Conservation (phyloP, 2,329 filamentous ascomycete species). For the Fusarium sororula region DNA sequence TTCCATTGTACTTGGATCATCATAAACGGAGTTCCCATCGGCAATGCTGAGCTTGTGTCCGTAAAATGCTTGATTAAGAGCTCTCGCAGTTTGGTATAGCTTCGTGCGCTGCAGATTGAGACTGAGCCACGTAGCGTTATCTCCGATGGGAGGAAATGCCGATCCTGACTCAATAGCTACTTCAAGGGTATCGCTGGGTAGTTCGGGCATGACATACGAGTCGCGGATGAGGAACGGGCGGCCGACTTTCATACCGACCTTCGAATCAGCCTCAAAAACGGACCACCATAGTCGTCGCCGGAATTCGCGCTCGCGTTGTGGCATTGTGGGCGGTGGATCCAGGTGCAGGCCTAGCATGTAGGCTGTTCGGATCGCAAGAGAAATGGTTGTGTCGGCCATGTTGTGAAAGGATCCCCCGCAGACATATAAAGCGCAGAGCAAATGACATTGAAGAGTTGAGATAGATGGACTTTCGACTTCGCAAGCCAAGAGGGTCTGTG, state of each 20-base stretch:
- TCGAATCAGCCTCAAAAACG: slow-evolving; percentile 1
- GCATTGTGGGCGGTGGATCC: background rate
- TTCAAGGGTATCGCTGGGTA: background rate
- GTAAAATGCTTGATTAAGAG: background rate
- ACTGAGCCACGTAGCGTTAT: slow-evolving; percentile 1
- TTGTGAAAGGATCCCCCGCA: slow-evolving; percentile 13
- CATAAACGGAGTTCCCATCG: background rate
- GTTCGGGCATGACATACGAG: background rate
- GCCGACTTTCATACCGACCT: slow-evolving; percentile 10
- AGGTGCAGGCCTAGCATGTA: slow-evolving; percentile 11
- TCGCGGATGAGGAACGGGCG: slow-evolving; percentile 4
- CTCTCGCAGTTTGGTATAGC: background rate
- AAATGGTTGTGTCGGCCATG: slow-evolving; percentile 4
- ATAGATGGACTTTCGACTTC: slow-evolving; percentile 11
- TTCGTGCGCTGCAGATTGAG: slow-evolving; percentile 2
- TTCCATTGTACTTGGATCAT: background rate
- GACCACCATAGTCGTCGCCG: slow-evolving; percentile 12
- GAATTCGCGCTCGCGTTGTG: background rate
- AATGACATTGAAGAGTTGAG: slow-evolving; percentile 2
- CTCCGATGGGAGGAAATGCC: slow-evolving; percentile 5
- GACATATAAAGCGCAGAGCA: background rate
- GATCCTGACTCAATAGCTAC: slow-evolving; percentile 10
- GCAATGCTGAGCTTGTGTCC: background rate
- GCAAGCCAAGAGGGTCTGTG: slow-evolving; percentile 3
- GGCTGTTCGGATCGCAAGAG: slow-evolving; percentile 9